These are phyloP conservation scores for Antitrichia curtipendula DNA, from an alignment of 225 moss, liverwort and hornwort genomes.

Conservation along the genomic window DNA sequence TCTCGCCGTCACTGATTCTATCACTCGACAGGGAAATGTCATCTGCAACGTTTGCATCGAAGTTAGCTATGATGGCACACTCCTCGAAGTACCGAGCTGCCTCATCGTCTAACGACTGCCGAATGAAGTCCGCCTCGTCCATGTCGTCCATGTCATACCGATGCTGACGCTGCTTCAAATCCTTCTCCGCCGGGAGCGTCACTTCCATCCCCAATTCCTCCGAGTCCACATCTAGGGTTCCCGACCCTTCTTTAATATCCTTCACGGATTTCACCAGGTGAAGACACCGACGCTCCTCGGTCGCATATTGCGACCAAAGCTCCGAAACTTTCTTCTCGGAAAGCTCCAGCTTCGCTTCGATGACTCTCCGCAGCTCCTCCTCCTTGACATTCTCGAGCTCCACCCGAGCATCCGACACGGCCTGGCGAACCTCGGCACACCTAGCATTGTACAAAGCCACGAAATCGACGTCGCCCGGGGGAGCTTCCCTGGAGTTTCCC, in stretches of 20 bases:
- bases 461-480: constrained; percentile 29
- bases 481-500: constrained; percentile 30
- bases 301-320: constrained; percentile 44
- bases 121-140: constrained; percentile 39
- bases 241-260: constrained; percentile 20
- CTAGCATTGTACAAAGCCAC: constrained; percentile 28
- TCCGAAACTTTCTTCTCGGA: constrained; percentile 48
- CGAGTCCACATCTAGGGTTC: neutral
- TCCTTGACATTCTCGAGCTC: constrained; percentile 48
- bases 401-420: constrained; percentile 26
- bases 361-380: constrained; percentile 9
- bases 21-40: constrained; percentile 23
- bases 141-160: constrained; percentile 21
- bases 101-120: constrained; percentile 49
- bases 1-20: constrained; percentile 24
- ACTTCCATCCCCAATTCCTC: constrained; percentile 2
- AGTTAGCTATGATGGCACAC: constrained; percentile 53
- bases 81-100: constrained; percentile 55
- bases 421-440: constrained; percentile 38
- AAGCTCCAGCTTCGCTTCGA: constrained; percentile 28
- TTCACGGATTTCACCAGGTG: constrained; percentile 41
- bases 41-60: constrained; percentile 37
- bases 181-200: constrained; percentile 2
- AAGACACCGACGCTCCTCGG: constrained; percentile 36
- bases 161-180: constrained; percentile 7